Evolutionary conservation across 176 grass and related monocot species (phyloP).

Genomic region (Hordeum vulgare): DNA sequence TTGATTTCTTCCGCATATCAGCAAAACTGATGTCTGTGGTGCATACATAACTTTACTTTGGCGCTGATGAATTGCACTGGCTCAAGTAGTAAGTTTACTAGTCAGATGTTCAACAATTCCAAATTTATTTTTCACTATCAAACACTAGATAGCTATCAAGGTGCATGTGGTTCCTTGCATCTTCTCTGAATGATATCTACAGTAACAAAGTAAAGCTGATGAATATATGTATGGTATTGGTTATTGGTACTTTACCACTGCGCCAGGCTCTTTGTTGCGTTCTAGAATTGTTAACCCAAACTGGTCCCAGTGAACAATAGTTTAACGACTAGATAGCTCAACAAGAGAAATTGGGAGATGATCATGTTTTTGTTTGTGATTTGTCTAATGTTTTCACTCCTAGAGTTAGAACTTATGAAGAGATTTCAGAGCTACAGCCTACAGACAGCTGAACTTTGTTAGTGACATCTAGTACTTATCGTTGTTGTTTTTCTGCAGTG

Average conservation of each 20-base stretch:
- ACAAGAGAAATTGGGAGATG: conserved; percentile 7
- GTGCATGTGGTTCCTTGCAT: not conserved
- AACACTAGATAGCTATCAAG: not conserved
- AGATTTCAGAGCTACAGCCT: not conserved
- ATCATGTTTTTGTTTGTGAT: not conserved
- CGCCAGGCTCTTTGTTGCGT: not conserved
- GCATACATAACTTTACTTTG: not conserved
- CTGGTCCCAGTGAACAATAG: conserved; percentile 4
- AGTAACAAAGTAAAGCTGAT: not conserved
- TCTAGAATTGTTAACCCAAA: not conserved
- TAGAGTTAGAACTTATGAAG: conserved; percentile 4
- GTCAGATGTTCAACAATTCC: not conserved
- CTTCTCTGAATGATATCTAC: not conserved
- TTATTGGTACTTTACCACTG: not conserved
- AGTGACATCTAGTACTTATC: conserved; percentile 12
- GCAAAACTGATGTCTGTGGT: not conserved
- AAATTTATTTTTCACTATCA: not conserved
- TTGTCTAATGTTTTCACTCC: not conserved
- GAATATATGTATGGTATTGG: not conserved
- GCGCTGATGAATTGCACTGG: not conserved
- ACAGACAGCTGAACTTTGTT: not conserved
- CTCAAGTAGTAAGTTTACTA: not conserved
- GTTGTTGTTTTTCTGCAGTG: conserved; percentile 39
- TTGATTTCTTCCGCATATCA: not conserved
- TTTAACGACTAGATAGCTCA: not conserved